Percentiles rank a stretch among this genome's conserved stretches.
These are phyloP conservation scores for Botrytis deweyae DNA, from an alignment of 2,329 filamentous ascomycete genomes.

Conservation along the genomic window DNA sequence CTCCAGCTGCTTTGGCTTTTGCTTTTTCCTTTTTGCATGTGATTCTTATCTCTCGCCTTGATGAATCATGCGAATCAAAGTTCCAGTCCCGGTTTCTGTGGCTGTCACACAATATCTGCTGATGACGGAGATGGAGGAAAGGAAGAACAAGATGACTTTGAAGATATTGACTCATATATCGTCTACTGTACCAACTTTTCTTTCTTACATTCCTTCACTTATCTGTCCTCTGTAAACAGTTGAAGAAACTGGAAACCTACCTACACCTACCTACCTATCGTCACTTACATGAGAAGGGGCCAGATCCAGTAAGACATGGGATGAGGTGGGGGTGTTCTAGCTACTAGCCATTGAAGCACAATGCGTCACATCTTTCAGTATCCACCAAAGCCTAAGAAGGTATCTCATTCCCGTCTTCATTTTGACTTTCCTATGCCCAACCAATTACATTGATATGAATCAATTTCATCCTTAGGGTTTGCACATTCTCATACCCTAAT, in stretches of 20 bases:
- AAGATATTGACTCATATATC: no score
- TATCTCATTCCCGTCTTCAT: background rate
- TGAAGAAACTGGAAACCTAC: background rate
- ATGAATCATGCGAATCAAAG: background rate
- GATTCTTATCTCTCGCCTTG: background rate
- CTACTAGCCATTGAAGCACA: constrained; percentile 7
- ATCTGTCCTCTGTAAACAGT: background rate
- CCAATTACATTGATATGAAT: background rate
- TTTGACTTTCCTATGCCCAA: background rate
- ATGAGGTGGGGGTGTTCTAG: constrained; percentile 4
- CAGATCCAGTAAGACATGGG: constrained; percentile 4
- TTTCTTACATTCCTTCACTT: background rate
- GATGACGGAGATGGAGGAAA: background rate
- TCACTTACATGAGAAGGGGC: background rate
- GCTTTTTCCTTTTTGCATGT: background rate
- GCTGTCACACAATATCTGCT: background rate
- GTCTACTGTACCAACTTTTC: background rate
- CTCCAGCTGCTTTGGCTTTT: background rate
- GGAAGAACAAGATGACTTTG: no score
- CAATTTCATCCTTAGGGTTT: background rate
- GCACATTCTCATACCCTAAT: background rate
- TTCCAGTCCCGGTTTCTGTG: background rate
- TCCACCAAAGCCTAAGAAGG: background rate
- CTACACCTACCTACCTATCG: background rate
- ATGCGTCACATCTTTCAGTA: background rate